phyloP scores from a whole-genome alignment of 164 flowering plant genomes.

The Magnolia officinalis region DNA sequence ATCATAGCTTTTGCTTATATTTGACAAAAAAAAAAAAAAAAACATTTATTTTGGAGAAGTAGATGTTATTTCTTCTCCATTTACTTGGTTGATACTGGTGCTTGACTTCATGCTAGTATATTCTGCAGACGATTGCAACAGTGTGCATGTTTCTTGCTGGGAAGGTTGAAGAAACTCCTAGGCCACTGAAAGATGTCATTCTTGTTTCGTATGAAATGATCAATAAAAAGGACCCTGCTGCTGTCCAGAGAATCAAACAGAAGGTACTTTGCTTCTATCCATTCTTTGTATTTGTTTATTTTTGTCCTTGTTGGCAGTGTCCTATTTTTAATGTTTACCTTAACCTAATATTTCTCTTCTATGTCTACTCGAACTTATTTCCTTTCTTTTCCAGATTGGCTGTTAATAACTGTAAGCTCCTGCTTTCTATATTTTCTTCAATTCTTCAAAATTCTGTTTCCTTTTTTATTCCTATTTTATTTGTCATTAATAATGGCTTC shows the following conservation, averaged over 20 bases:
- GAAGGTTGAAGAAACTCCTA: constrained; percentile 84
- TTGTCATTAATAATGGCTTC: background rate
- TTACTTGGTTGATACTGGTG: background rate
- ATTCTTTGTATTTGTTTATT: constrained; percentile 11
- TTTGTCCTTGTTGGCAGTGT: background rate
- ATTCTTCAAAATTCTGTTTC: background rate
- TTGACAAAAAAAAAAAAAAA: background rate
- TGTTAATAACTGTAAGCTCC: background rate
- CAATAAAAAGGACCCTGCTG: constrained; percentile 67
- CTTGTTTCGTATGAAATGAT: constrained; percentile 74
- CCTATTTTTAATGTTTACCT: background rate
- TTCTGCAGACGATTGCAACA: constrained; percentile 64
- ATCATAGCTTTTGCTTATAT: background rate
- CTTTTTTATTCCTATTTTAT: background rate
- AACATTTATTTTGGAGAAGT: background rate
- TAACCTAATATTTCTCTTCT: background rate
- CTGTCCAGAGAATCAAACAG: constrained; percentile 68
- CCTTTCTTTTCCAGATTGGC: background rate
- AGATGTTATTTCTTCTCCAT: background rate
- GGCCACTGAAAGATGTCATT: constrained; percentile 72
- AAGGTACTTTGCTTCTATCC: constrained; percentile 39
- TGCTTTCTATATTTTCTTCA: background rate
- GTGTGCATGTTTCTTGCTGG: constrained; percentile 89
- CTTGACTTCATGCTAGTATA: background rate
- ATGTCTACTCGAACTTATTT: too few relatives aligned